Evolutionary conservation across 805 yeast genomes (phyloP).

Genomic region (Teunomyces funiuensis): DNA sequence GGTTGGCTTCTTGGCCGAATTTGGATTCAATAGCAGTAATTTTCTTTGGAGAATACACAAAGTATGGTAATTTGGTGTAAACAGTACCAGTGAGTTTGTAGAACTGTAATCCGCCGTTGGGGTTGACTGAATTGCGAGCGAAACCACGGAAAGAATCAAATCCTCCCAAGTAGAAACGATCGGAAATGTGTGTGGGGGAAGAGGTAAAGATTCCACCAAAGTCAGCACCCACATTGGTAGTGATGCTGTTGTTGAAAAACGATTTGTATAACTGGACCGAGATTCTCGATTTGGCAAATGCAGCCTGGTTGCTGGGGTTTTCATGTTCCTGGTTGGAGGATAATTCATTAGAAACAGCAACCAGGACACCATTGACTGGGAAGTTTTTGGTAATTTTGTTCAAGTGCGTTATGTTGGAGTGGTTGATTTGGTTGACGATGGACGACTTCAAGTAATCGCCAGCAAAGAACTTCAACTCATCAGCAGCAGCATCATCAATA

Average conservation of each 20-base stretch:
- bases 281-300: constrained; percentile 37
- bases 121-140: constrained; percentile 64
- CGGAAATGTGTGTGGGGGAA: constrained; percentile 53
- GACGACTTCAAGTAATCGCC: constrained; percentile 40
- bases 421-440: constrained; percentile 25
- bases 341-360: constrained; percentile 62
- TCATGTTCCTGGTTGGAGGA: constrained; percentile 32
- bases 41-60: constrained; percentile 26
- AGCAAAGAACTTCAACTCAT: constrained; percentile 30
- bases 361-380: constrained; percentile 51
- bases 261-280: constrained; percentile 39
- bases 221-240: constrained; percentile 49
- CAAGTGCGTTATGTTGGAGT: constrained; percentile 21
- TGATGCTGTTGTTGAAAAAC: constrained; percentile 43
- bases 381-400: constrained; percentile 27
- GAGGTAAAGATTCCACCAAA: constrained; percentile 56
- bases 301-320: constrained; percentile 16
- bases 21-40: constrained; percentile 7
- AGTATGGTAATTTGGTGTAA: constrained; percentile 58
- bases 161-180: constrained; percentile 84
- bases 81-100: constrained; percentile 57
- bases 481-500: constrained; percentile 52
- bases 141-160: constrained; percentile 71
- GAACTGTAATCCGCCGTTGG: constrained; percentile 70
- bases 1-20: constrained; percentile 25